Percentiles rank a stretch among this genome's conserved stretches.
Evolutionary conservation across 2,329 filamentous ascomycete species (phyloP).

Genomic region (Stylonectria norvegica): DNA sequence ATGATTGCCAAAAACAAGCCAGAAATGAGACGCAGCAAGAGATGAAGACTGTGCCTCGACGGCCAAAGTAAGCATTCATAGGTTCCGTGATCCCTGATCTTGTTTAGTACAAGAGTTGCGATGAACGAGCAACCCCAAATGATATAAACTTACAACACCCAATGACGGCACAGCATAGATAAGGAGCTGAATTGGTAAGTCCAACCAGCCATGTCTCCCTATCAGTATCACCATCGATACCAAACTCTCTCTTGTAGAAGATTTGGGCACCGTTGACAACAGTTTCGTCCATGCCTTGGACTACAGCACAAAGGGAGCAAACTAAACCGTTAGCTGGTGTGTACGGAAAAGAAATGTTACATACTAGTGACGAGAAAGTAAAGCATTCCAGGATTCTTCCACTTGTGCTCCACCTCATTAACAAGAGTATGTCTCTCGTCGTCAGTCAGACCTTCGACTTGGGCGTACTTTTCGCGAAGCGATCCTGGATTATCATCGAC

Average conservation of each 20-base stretch:
- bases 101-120: background rate
- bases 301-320: slow-evolving; percentile 60
- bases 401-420: slow-evolving; percentile 62
- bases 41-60: slow-evolving; percentile 68
- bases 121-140: too few species aligned
- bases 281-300: slow-evolving; percentile 62
- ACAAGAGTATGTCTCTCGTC: slow-evolving; percentile 57
- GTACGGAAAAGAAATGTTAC: background rate
- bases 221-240: slow-evolving; percentile 51
- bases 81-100: slow-evolving; percentile 52
- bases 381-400: slow-evolving; percentile 64
- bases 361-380: slow-evolving; percentile 60
- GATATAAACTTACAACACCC: slow-evolving; percentile 65
- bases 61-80: slow-evolving; percentile 66
- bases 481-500: slow-evolving; percentile 12
- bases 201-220: slow-evolving; percentile 56
- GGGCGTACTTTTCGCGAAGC: slow-evolving; percentile 38
- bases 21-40: slow-evolving; percentile 60
- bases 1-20: slow-evolving; percentile 49
- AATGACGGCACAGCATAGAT: slow-evolving; percentile 64
- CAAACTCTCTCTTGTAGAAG: slow-evolving; percentile 61
- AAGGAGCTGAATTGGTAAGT: slow-evolving; percentile 58
- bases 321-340: slow-evolving; percentile 35
- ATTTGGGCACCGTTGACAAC: slow-evolving; percentile 60
- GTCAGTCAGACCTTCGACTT: slow-evolving; percentile 50